phyloP scores from a whole-genome alignment of 345 rosid species.

The Salix dunnii region DNA sequence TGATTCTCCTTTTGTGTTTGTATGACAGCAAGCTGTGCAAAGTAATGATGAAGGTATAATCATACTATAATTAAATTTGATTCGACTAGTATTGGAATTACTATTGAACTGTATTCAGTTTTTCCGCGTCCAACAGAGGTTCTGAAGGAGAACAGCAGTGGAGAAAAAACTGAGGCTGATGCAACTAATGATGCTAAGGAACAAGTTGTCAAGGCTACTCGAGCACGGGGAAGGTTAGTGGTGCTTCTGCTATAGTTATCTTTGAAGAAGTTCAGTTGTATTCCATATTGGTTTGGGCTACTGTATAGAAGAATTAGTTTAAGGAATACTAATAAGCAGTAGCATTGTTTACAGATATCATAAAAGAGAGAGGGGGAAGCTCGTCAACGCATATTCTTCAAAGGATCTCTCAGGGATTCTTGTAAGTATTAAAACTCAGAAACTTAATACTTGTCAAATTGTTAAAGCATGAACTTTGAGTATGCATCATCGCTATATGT shows the following conservation, averaged over 20 bases:
- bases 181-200: slow-evolving; percentile 34
- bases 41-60: slow-evolving; percentile 52
- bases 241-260: background rate
- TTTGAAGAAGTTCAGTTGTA: background rate
- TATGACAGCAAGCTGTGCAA: slow-evolving; percentile 65
- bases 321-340: too few species aligned
- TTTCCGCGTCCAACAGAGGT: slow-evolving; percentile 22
- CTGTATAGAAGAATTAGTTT: too few species aligned
- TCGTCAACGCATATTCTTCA: slow-evolving; percentile 68
- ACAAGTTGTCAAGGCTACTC: slow-evolving; percentile 58
- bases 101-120: background rate
- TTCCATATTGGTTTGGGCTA: background rate
- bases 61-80: background rate
- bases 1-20: slow-evolving; percentile 1
- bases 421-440: slow-evolving; percentile 42
- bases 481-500: background rate
- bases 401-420: slow-evolving; percentile 92
- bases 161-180: slow-evolving; percentile 33
- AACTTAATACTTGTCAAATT: background rate
- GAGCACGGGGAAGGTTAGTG: slow-evolving; percentile 87
- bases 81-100: background rate
- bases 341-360: slow-evolving; percentile 43
- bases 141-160: slow-evolving; percentile 31
- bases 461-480: background rate
- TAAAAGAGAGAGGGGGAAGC: slow-evolving; percentile 88